Conservation (phyloP, 352 stramenopile genomes). For the Phytophthora ramorum region DNA sequence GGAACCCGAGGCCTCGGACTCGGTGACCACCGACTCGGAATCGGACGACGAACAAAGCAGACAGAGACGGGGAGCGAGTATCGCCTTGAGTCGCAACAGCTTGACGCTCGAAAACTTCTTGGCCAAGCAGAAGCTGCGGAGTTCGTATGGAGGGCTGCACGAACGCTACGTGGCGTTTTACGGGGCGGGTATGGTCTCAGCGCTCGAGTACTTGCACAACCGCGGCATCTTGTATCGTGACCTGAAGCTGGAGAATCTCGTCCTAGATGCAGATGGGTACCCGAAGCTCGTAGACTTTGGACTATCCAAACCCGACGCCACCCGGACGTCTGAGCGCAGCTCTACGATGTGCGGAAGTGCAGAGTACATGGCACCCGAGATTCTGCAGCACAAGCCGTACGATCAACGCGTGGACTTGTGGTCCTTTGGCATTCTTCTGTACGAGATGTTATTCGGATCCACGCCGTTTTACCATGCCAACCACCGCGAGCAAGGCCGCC, state of each 20-base stretch:
- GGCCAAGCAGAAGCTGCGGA: conserved; percentile 44
- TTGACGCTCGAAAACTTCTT: conserved; percentile 52
- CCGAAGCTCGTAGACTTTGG: conserved; percentile 79
- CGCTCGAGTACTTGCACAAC: conserved; percentile 87
- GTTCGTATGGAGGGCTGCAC: conserved; percentile 69
- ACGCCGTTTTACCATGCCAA: conserved; percentile 92
- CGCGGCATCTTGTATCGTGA: conserved; percentile 80
- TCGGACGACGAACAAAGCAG: conserved; percentile 49
- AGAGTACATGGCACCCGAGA: conserved; percentile 83
- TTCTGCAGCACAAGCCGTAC: conserved; percentile 66
- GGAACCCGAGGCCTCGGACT: conserved; percentile 26
- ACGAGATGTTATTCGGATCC: conserved; percentile 62
- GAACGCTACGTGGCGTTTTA: conserved; percentile 95
- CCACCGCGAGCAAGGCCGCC: conserved; percentile 65
- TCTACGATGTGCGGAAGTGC: conserved; percentile 76
- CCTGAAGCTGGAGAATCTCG: conserved; percentile 90
- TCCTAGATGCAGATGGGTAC: conserved; percentile 90
- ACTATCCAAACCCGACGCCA: conserved; percentile 60
- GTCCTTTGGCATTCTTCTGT: conserved; percentile 83
- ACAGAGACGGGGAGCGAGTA: conserved; percentile 21
- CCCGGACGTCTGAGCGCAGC: conserved; percentile 46
- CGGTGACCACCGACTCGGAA: conserved; percentile 44
- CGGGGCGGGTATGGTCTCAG: conserved; percentile 92
- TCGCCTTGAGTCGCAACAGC: conserved; percentile 34
- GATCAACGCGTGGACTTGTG: conserved; percentile 71